These are phyloP conservation scores for Podospora fimiseda DNA, from an alignment of 495 filamentous ascomycete genomes.

Conservation along the genomic window DNA sequence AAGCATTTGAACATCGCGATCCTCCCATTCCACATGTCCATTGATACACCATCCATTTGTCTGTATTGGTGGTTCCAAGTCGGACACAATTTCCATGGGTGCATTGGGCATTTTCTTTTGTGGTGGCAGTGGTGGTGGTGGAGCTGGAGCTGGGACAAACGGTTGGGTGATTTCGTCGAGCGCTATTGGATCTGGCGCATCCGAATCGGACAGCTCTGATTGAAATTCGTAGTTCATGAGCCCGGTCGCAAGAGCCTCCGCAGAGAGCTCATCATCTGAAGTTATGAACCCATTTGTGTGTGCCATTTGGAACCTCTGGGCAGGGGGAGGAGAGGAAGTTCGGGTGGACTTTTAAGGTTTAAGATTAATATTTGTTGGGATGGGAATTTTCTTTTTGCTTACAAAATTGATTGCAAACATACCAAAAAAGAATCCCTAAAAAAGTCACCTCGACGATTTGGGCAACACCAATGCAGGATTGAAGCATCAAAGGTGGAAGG, in stretches of 20 bases:
- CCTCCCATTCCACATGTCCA: too few species aligned
- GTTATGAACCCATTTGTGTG: background rate
- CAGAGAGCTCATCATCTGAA: slow-evolving; percentile 21
- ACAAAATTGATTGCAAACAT: background rate
- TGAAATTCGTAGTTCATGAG: slow-evolving; percentile 17
- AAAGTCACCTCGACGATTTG: background rate
- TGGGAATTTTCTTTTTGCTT: background rate
- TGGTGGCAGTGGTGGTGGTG: background rate
- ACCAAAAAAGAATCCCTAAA: too few species aligned
- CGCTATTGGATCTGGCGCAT: slow-evolving; percentile 4
- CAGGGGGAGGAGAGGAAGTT: background rate
- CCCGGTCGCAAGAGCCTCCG: slow-evolving; percentile 3
- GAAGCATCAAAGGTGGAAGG: background rate
- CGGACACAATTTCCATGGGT: background rate
- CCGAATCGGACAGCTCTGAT: slow-evolving; percentile 22
- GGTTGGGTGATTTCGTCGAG: slow-evolving; percentile 12
- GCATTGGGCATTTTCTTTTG: background rate
- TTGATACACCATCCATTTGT: background rate
- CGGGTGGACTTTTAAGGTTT: too few species aligned
- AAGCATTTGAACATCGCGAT: too few species aligned
- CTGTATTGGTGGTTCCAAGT: background rate
- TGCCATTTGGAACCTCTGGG: slow-evolving; percentile 13
- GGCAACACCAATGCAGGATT: background rate
- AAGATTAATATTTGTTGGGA: background rate
- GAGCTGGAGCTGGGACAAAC: background rate